These are phyloP conservation scores for Microsporum canis DNA, from an alignment of 2,329 filamentous ascomycete genomes.

Conservation along the genomic window DNA sequence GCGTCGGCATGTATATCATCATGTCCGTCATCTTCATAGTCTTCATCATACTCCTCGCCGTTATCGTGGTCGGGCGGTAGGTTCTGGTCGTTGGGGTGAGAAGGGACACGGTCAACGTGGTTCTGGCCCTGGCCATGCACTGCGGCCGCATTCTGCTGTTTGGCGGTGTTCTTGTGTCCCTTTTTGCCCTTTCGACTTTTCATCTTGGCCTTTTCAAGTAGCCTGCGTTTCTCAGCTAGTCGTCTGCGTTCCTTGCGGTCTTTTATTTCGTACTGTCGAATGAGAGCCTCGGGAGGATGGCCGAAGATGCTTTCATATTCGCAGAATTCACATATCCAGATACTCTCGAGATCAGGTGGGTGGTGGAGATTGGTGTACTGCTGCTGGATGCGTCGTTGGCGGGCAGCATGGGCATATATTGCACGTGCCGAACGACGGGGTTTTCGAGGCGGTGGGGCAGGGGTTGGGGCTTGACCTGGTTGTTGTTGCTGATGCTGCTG, in stretches of 20 bases:
- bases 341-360: conserved; percentile 58
- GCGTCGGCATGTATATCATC: conserved; percentile 31
- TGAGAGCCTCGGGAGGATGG: conserved; percentile 69
- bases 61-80: conserved; percentile 7
- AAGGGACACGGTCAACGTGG: neutral
- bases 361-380: conserved; percentile 65
- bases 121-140: neutral
- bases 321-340: conserved; percentile 97
- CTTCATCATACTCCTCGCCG: conserved; percentile 29
- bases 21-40: conserved; percentile 43
- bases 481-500: conserved; percentile 23
- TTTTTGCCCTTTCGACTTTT: conserved; percentile 87
- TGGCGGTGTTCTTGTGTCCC: conserved; percentile 53
- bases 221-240: conserved; percentile 69
- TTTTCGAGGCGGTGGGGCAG: conserved; percentile 45
- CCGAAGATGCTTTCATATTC: conserved; percentile 96
- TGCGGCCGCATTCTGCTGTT: conserved; percentile 22
- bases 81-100: neutral
- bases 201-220: conserved; percentile 87
- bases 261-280: conserved; percentile 88
- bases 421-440: conserved; percentile 56
- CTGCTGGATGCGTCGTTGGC: conserved; percentile 64
- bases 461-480: conserved; percentile 31
- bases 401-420: conserved; percentile 63
- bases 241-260: conserved; percentile 75